These are phyloP conservation scores for Schizochytrium sp. DNA, from an alignment of 108 stramenopile species.

Conservation along the genomic window DNA sequence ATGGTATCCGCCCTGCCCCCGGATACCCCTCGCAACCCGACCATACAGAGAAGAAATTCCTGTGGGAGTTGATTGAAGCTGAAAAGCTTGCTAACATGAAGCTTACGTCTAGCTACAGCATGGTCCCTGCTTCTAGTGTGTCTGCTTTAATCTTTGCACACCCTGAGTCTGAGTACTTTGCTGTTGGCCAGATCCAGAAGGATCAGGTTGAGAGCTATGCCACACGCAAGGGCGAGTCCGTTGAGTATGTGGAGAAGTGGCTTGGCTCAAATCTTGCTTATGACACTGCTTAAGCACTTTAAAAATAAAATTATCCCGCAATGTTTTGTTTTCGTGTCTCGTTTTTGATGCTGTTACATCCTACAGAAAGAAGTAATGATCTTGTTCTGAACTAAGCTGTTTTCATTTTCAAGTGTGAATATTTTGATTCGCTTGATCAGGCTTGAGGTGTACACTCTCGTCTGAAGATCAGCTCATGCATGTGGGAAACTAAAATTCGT, in stretches of 20 bases:
- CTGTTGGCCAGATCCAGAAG: constrained; percentile 98
- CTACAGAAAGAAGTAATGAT: no score
- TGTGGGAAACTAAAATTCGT: no score
- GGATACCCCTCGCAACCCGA: constrained; percentile 99
- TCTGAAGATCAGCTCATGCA: no score
- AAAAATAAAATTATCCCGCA: no score
- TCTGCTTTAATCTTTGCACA: constrained; percentile 98
- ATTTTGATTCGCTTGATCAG: no score
- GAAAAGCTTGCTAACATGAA: constrained; percentile 90
- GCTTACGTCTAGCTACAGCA: constrained; percentile 92
- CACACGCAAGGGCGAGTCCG: constrained; percentile 87
- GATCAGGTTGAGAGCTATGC: constrained; percentile 98
- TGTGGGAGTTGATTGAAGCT: constrained; percentile 96
- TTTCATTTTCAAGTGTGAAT: no score
- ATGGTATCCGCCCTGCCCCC: constrained; percentile 98
- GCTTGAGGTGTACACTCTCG: no score
- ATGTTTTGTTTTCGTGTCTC: no score
- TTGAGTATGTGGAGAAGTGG: constrained; percentile 90
- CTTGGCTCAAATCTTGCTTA: constrained; percentile 96
- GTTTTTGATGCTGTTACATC: no score
- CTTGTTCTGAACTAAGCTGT: no score
- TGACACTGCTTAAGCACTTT: constrained; percentile 70
- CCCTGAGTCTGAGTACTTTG: constrained; percentile 94
- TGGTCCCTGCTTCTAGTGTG: constrained; percentile 98
- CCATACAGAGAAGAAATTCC: constrained; percentile 97